Evolutionary conservation across 2,329 filamentous ascomycete species (phyloP), one percentile per base, ranked within the genome.

Genomic region (Grosmannia huntii): DNA sequence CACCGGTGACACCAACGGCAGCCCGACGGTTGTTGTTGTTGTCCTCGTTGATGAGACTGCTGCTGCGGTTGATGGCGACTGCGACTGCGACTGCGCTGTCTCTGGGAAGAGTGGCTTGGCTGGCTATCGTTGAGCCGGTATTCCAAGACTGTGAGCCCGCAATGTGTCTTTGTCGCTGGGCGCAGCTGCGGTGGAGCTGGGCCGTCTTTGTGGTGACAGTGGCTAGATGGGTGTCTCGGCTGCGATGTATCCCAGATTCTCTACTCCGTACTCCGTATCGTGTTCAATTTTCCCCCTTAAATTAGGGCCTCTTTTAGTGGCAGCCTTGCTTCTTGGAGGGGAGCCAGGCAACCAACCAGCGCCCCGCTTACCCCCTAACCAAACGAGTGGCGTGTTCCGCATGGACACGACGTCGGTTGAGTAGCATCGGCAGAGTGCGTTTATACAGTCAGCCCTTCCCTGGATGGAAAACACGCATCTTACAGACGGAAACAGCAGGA

Each of bases 251-350:
- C 61, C 62, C 54, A 60, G 55, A 53, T 61, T 60, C 57, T 63
- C 62, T 59, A 53, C 61, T 60, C 57, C 62, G 61, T 59, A 53
- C 61, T 60, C 57, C 62, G 61, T 59, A 64, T 63, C 56, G 53
- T 52, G 53, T n/a, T 36, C 55, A 50, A 28, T 51, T 57, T 52
- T 53, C 54, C 33, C 41, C 19, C 44, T 51, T 31, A 53, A 23
- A 53, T 33, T 36, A 53, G 16, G 28, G 49, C 28, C 25, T 53
- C 19, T 23, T 23, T n/a, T 27, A 52, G 25, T 31, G 50, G 50
- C 28, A 53, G 50, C 50, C 50, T 53, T 53, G 50, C 31, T 53
- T 21, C 7, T n/a, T 33, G 28, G 50, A 33, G 11, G 49, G 49
- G 49, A 25, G 46, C 46, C 46, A 49, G 25, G 21, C 46, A 27